Conservation (phyloP, 2,329 filamentous ascomycete species). For the Cadophora sp. region DNA sequence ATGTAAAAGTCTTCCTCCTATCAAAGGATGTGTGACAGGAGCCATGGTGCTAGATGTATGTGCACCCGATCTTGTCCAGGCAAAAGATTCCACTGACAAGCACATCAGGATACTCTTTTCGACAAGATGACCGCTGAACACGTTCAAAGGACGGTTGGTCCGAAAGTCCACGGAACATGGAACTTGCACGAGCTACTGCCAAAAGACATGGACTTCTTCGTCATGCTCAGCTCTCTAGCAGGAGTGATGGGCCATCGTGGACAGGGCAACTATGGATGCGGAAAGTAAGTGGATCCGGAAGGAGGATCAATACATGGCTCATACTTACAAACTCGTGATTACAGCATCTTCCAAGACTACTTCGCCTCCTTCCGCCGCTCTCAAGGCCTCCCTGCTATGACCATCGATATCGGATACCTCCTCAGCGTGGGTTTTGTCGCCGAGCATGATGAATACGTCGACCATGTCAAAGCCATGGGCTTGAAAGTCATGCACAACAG, state of each 20-base stretch:
- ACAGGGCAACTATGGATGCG: constrained; percentile 33
- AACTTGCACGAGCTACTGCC: constrained; percentile 31
- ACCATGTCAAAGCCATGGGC: constrained; percentile 4
- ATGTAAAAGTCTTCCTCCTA: constrained; percentile 38
- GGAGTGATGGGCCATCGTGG: constrained; percentile 28
- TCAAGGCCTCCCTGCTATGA: not conserved
- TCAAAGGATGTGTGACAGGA: constrained; percentile 47
- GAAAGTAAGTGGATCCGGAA: constrained; percentile 28
- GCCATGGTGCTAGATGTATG: constrained; percentile 49
- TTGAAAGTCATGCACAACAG: constrained; percentile 17
- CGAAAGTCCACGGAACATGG: constrained; percentile 44
- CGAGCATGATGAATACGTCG: constrained; percentile 5
- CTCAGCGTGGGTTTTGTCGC: constrained; percentile 17
- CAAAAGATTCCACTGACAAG: not conserved
- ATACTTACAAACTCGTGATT: no score
- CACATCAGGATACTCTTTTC: not conserved
- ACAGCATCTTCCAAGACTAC: constrained; percentile 35
- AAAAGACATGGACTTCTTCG: constrained; percentile 49
- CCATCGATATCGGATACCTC: constrained; percentile 13
- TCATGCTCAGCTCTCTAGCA: constrained; percentile 47
- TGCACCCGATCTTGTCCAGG: not conserved
- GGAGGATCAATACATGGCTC: no score
- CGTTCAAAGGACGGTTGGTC: constrained; percentile 17
- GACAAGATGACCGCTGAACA: constrained; percentile 3
- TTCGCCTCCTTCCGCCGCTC: constrained; percentile 9